Base-by-base conservation (phyloP, 371 early-diverging fungal genomes). In the Mucor velutinosus region DNA sequence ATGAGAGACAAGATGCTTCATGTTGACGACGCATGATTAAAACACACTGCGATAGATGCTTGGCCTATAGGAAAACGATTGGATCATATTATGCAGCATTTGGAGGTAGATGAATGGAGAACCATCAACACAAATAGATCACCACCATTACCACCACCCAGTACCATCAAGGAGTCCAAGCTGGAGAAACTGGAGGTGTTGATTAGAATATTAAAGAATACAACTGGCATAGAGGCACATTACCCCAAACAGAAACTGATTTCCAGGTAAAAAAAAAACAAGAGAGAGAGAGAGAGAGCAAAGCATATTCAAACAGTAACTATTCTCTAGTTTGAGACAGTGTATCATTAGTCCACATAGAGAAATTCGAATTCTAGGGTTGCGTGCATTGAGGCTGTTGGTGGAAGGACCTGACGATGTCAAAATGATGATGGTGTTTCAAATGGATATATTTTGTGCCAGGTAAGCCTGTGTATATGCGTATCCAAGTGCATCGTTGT, bases 401-500 rank as follows among this genome's bases (percentile, higher is more conserved):
- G 82, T 89, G 15, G 76, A 77, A 60, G 72, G 69, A 17, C 75
- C 81, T n/a, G 67, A 66, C 10, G 75, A 79, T 64, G 77, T 82
- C 12, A 69, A 79, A 33, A 53, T 75, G 17, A 81, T 90, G 66
- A 78, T 88, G 71, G 70, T 75, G 1, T 66, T 75, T 70, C 87
- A 89, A 37, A 66, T 89, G 35, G 91, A 91, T 70, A 71, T 92
- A 25, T 90, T 91, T 67, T 79, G 90, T 67, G 79, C 88, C 32
- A 79, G 90, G 89, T 88, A 79, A 58, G 33, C 7, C 60, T 2
- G 35, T 35, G 4, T 35, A 7, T 35, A 7, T 35, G 35, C 7
- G 6, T 35, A 7, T 51, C n/a, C 10, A 12, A 11, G 15, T 3
- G 7, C 3, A 11, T 32, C 15, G 49, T 5, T 30, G 35, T 35